These are phyloP conservation scores for Saururus chinensis DNA, from an alignment of 164 flowering plant genomes.

Conservation along the genomic window DNA sequence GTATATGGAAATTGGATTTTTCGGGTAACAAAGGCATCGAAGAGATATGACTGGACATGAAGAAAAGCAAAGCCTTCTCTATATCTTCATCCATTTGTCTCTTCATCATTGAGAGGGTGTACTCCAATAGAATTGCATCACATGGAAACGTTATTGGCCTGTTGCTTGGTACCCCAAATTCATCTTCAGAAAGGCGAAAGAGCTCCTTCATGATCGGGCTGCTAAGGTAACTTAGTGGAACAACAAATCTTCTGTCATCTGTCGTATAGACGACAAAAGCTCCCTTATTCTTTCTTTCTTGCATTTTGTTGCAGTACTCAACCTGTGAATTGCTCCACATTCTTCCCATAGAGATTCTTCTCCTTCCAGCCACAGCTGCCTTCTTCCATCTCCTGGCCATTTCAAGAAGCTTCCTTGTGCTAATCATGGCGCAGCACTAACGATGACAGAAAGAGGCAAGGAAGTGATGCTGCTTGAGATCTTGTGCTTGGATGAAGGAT, in stretches of 20 bases:
- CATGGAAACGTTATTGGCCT: slow-evolving; percentile 19
- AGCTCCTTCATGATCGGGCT: slow-evolving; percentile 11
- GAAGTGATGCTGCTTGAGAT: background rate
- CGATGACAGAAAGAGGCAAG: background rate
- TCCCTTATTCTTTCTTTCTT: slow-evolving; percentile 5
- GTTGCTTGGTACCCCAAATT: slow-evolving; percentile 11
- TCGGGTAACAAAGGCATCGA: background rate
- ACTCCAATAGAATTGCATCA: slow-evolving; percentile 10
- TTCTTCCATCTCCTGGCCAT: slow-evolving; percentile 14
- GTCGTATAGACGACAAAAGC: slow-evolving; percentile 17
- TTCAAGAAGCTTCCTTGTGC: slow-evolving; percentile 5
- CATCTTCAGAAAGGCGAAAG: slow-evolving; percentile 13
- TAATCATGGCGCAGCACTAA: background rate
- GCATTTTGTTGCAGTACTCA: background rate
- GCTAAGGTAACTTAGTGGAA: slow-evolving; percentile 14
- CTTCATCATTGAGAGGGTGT: slow-evolving; percentile 5
- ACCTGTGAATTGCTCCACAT: too few species aligned
- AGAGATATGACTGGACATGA: background rate
- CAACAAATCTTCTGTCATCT: slow-evolving; percentile 15
- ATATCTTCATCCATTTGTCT: slow-evolving; percentile 1
- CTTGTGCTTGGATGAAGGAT: background rate
- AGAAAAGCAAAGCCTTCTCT: slow-evolving; percentile 13
- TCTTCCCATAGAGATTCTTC: slow-evolving; percentile 6
- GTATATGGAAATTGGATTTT: background rate
- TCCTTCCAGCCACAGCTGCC: slow-evolving; percentile 1